Evolutionary conservation across 495 filamentous ascomycete species (phyloP), one percentile per base, ranked within the genome.

Genomic region (Aspergillus carlsbadensis): DNA sequence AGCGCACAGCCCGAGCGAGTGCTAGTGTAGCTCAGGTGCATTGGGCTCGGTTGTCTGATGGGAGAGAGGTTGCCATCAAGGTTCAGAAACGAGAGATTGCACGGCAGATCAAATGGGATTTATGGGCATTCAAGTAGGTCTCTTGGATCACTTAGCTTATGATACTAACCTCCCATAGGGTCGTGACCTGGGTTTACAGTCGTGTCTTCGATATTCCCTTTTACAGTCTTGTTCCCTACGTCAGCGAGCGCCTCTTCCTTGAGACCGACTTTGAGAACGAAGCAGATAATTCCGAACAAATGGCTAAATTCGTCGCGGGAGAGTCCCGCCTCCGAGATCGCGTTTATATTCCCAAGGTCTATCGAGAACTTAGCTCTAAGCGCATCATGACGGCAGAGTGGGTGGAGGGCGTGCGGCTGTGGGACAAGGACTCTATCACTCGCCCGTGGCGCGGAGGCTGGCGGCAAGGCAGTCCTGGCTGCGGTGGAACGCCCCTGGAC

Each of bases 1-100:
- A 97, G 75, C 81, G 87, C 26, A 87, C 76, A 52, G 93, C 94
- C 2, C 78, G 90, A 53, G 94, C 94, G 0, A 92, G 88, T 55
- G 94, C 94, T 6, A 92, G 87, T 64, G 92, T 98, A 0, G 94
- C 94, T 11, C 94, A 98, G 73, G 94, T 98, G 0, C 94, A 98
- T 66, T 96, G 92, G 90, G 93, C 94, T 24, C 73, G 89, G 48
- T 62, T 98, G 52, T 67, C 78, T 7, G 91, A 96, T 73, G 93
- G 93, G 0, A 80, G 88, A 37, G 90, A 96, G 78, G 88, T 97
- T 17, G 94, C 94, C 0, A 81, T 98, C 60, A 98, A 98, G 77
- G 86, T 98, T 22, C 94, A 98, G 79, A 98, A 98, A 73, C 83
- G 84, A 22, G 95, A 96, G 77, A 97, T 98, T 59, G 84, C 78